Percentiles rank a stretch among this genome's conserved stretches.
phyloP scores from a whole-genome alignment of 805 yeast species.

The Dipodascus albidus region DNA sequence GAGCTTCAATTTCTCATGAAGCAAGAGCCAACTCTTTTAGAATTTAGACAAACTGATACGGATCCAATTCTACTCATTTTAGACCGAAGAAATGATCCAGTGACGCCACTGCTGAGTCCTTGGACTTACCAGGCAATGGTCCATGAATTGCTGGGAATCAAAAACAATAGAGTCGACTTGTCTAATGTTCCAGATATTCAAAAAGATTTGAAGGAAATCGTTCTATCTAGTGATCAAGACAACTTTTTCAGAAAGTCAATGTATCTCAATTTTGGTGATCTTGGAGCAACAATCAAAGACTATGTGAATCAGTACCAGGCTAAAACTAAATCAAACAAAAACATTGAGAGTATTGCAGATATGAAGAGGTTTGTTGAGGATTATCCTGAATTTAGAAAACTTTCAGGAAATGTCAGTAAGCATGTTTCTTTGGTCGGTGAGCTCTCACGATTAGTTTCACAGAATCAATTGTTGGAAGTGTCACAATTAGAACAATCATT shows the following conservation, averaged over 20 bases:
- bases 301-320: slow-evolving; percentile 74
- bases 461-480: slow-evolving; percentile 58
- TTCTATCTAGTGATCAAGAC: slow-evolving; percentile 59
- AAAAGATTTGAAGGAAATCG: slow-evolving; percentile 52
- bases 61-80: slow-evolving; percentile 65
- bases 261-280: slow-evolving; percentile 88
- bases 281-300: slow-evolving; percentile 74
- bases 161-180: slow-evolving; percentile 68
- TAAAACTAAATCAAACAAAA: slow-evolving; percentile 64
- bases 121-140: slow-evolving; percentile 99
- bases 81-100: slow-evolving; percentile 83
- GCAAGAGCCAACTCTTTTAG: slow-evolving; percentile 45
- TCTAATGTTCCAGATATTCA: slow-evolving; percentile 42
- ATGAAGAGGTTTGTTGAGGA: slow-evolving; percentile 85
- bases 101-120: slow-evolving; percentile 84
- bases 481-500: slow-evolving; percentile 86
- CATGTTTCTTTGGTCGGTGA: slow-evolving; percentile 88
- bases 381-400: slow-evolving; percentile 85
- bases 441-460: slow-evolving; percentile 60
- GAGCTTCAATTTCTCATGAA: slow-evolving; percentile 35
- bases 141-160: slow-evolving; percentile 78
- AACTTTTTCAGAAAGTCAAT: slow-evolving; percentile 66
- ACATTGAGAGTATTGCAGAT: slow-evolving; percentile 71
- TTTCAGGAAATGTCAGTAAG: slow-evolving; percentile 80
- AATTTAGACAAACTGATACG: slow-evolving; percentile 48